These are phyloP conservation scores for Phytophthora europaea DNA, from an alignment of 352 stramenopile species.

Conservation along the genomic window DNA sequence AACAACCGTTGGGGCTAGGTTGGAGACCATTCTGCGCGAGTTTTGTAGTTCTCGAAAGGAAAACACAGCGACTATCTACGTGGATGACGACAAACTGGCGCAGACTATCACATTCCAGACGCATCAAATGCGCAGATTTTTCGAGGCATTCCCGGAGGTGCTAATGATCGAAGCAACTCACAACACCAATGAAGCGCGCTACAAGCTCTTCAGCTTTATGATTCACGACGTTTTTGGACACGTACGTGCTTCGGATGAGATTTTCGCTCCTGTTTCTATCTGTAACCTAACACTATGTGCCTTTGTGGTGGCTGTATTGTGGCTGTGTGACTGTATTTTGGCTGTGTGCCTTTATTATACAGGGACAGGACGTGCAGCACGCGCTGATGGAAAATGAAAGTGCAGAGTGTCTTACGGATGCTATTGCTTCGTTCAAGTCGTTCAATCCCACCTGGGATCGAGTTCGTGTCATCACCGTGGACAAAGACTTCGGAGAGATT, in stretches of 20 bases:
- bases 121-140: conserved; percentile 6
- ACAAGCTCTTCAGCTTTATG: conserved; percentile 1
- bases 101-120: conserved; percentile 14
- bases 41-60: not conserved
- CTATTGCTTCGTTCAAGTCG: too few species aligned
- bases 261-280: too few species aligned
- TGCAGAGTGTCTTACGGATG: too few species aligned
- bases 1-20: conserved; percentile 1
- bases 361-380: too few species aligned
- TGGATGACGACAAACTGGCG: conserved; percentile 4
- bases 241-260: not conserved
- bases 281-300: too few species aligned
- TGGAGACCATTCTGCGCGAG: not conserved
- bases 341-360: too few species aligned
- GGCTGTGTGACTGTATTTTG: too few species aligned
- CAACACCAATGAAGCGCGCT: not conserved
- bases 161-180: conserved; percentile 6
- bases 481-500: too few species aligned
- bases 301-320: too few species aligned
- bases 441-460: too few species aligned
- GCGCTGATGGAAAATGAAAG: too few species aligned
- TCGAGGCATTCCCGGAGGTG: conserved; percentile 10
- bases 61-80: conserved; percentile 12
- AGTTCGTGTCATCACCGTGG: too few species aligned
- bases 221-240: not conserved